Evolutionary conservation across 2,329 filamentous ascomycete species (phyloP).

Genomic region (Hymenoscyphus linearis): DNA sequence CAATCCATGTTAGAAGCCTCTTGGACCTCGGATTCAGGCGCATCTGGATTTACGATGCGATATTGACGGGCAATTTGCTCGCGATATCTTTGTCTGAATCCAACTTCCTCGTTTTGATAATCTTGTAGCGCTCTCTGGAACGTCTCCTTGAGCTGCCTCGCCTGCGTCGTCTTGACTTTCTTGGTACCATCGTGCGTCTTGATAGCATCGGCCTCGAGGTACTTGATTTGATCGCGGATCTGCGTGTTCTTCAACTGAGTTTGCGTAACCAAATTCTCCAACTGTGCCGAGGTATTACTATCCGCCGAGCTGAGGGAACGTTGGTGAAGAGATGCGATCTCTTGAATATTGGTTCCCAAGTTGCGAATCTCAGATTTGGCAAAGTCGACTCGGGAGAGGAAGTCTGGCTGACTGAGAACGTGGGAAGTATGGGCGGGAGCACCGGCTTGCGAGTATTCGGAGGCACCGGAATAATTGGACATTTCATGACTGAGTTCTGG

Average conservation of each 20-base stretch:
- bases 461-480: slow-evolving; percentile 26
- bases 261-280: slow-evolving; percentile 60
- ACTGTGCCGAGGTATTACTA: slow-evolving; percentile 42
- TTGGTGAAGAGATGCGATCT: slow-evolving; percentile 67
- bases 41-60: slow-evolving; percentile 75
- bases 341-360: slow-evolving; percentile 60
- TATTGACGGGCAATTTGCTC: slow-evolving; percentile 79
- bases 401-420: slow-evolving; percentile 58
- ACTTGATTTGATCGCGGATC: slow-evolving; percentile 75
- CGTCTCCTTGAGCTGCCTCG: slow-evolving; percentile 65
- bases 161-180: slow-evolving; percentile 65
- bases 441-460: slow-evolving; percentile 26
- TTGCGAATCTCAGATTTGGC: slow-evolving; percentile 63
- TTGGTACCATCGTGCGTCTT: slow-evolving; percentile 57
- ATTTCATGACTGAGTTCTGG: slow-evolving; percentile 25
- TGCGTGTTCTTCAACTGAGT: slow-evolving; percentile 69
- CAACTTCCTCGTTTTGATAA: slow-evolving; percentile 66
- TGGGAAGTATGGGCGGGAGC: slow-evolving; percentile 25
- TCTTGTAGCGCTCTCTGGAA: slow-evolving; percentile 68
- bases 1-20: slow-evolving; percentile 66
- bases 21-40: slow-evolving; percentile 65
- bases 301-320: slow-evolving; percentile 64
- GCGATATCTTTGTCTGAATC: slow-evolving; percentile 65
- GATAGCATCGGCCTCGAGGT: slow-evolving; percentile 64
- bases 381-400: slow-evolving; percentile 60